phyloP scores from a whole-genome alignment of 1,284 basidiomycete genomes.

The Tilletia setariae region DNA sequence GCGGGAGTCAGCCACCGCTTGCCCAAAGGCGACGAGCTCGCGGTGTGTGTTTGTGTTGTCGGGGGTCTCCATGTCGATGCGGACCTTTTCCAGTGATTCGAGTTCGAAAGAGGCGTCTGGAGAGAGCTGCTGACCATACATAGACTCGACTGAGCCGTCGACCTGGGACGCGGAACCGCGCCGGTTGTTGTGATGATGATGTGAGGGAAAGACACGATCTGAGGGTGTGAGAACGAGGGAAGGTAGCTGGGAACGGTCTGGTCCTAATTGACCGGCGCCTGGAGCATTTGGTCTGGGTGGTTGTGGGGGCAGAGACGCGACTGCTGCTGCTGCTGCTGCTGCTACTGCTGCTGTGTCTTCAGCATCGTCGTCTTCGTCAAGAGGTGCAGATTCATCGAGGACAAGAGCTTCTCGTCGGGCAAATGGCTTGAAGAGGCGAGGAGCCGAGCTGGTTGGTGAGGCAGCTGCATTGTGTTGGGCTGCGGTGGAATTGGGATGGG shows the following conservation, averaged over 20 bases:
- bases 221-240: slow-evolving; percentile 5
- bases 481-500: not conserved
- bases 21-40: slow-evolving; percentile 10
- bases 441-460: not conserved
- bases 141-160: not conserved
- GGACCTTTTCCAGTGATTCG: slow-evolving; percentile 12
- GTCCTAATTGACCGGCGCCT: not conserved
- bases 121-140: not conserved
- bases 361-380: slow-evolving; percentile 1
- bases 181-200: not conserved
- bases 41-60: slow-evolving; percentile 10
- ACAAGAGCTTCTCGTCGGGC: slow-evolving; percentile 9
- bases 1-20: slow-evolving; percentile 7
- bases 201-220: not conserved
- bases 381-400: slow-evolving; percentile 8
- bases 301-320: not conserved
- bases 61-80: slow-evolving; percentile 13
- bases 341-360: no score
- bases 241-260: not conserved
- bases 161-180: not conserved
- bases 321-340: no score
- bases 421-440: slow-evolving; percentile 6
- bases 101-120: slow-evolving; percentile 11
- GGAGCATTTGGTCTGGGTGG: not conserved
- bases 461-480: not conserved